phyloP scores from a whole-genome alignment of 164 flowering plant genomes.

The Annona cherimola region DNA sequence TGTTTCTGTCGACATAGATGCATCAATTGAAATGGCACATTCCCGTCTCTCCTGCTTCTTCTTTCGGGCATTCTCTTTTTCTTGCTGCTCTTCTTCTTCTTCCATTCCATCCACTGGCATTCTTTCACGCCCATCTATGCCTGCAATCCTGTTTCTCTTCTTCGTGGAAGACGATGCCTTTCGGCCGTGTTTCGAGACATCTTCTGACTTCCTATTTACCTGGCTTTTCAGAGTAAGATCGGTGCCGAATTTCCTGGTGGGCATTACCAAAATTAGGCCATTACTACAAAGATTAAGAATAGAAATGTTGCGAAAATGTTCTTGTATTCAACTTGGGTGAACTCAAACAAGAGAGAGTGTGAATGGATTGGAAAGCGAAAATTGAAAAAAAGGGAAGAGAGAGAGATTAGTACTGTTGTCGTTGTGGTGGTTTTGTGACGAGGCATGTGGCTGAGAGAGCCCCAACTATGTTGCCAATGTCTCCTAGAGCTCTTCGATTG shows the following conservation, averaged over 20 bases:
- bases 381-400: not conserved
- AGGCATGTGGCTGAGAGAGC: conserved; percentile 5
- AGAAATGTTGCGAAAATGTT: not conserved
- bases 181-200: conserved; percentile 5
- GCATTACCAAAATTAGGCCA: not conserved
- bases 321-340: not conserved
- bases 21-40: not conserved
- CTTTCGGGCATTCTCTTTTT: not conserved
- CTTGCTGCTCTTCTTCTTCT: not conserved
- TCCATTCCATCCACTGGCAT: not conserved
- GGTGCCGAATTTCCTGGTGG: conserved; percentile 9
- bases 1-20: conserved; percentile 7
- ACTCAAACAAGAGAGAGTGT: not conserved
- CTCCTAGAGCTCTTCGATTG: conserved; percentile 16
- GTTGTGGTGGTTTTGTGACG: conserved; percentile 3
- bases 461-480: conserved; percentile 10
- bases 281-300: not conserved
- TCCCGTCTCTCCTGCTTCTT: conserved; percentile 6
- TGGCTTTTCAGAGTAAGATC: conserved; percentile 1
- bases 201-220: not conserved
- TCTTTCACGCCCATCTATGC: not conserved
- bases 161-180: conserved; percentile 3
- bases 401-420: not conserved
- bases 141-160: conserved; percentile 3
- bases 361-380: not conserved